Percentiles rank a stretch among this genome's conserved stretches.
phyloP scores from a whole-genome alignment of 73 alveolate genomes.

The Paramecium biaurelia region DNA sequence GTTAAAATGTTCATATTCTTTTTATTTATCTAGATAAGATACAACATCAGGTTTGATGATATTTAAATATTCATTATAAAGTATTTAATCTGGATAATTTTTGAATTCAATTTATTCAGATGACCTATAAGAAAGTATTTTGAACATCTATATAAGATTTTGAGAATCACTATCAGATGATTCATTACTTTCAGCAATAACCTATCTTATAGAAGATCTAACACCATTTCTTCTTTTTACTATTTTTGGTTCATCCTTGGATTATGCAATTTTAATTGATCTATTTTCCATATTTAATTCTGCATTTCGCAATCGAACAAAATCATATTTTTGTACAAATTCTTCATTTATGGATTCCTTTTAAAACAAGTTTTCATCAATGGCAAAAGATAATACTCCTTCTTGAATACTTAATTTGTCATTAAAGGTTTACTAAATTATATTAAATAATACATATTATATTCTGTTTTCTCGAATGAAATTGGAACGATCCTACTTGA shows the following conservation, averaged over 20 bases:
- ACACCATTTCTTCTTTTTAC: neutral
- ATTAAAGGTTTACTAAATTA: neutral
- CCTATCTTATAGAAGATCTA: neutral
- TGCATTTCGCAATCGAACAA: neutral
- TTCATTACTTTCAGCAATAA: neutral
- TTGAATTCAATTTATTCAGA: neutral
- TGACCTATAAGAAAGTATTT: neutral
- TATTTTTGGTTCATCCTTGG: neutral
- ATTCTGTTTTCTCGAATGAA: neutral
- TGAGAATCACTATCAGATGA: neutral
- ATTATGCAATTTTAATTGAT: neutral
- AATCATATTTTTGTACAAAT: neutral
- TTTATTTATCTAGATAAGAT: neutral
- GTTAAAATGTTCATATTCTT: neutral
- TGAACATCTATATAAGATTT: neutral
- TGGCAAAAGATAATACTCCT: neutral
- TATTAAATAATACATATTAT: neutral
- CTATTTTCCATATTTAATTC: neutral
- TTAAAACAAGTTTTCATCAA: neutral
- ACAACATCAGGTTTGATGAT: neutral
- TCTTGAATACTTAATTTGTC: neutral
- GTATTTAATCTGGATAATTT: neutral
- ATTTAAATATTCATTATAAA: neutral
- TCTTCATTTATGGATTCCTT: conserved; percentile 2
- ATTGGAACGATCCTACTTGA: neutral